Percentiles rank a stretch among this genome's conserved stretches.
These are phyloP conservation scores for Vitis rupestris DNA, from an alignment of 164 flowering plant species.

Conservation along the genomic window DNA sequence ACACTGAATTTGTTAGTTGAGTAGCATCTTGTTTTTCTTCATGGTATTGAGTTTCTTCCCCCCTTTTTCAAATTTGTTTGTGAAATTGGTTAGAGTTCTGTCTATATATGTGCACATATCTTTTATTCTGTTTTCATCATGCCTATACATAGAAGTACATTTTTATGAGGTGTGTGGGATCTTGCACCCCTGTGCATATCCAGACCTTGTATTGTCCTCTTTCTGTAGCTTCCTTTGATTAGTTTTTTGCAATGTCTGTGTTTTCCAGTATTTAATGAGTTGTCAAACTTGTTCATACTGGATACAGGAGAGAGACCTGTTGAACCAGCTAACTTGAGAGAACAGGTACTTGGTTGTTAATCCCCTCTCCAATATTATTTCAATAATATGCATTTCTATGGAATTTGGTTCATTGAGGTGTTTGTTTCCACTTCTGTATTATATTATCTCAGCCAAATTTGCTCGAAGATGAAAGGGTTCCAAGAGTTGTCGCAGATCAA, in stretches of 20 bases:
- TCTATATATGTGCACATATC: no score
- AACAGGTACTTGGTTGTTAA: constrained; percentile 41
- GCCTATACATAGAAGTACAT: no score
- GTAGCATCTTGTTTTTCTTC: no score
- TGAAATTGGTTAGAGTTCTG: no score
- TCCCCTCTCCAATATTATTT: background rate
- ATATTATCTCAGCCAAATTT: constrained; percentile 47
- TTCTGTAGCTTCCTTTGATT: background rate
- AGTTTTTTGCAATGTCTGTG: background rate
- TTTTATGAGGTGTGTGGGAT: no score
- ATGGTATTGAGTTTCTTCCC: no score
- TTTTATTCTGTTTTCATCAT: no score
- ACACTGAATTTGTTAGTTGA: no score
- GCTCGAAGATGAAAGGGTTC: constrained; percentile 53
- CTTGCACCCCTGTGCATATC: no score
- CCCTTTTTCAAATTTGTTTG: no score
- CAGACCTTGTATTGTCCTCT: background rate
- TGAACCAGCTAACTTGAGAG: constrained; percentile 36
- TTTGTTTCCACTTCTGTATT: constrained; percentile 11
- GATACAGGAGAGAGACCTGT: constrained; percentile 43
- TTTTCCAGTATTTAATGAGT: background rate
- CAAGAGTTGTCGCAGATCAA: constrained; percentile 37
- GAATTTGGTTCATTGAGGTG: constrained; percentile 1
- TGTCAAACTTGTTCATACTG: background rate
- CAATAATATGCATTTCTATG: background rate